These are phyloP conservation scores for Vigna unguiculata DNA, from an alignment of 306 rosid genomes.

Conservation along the genomic window DNA sequence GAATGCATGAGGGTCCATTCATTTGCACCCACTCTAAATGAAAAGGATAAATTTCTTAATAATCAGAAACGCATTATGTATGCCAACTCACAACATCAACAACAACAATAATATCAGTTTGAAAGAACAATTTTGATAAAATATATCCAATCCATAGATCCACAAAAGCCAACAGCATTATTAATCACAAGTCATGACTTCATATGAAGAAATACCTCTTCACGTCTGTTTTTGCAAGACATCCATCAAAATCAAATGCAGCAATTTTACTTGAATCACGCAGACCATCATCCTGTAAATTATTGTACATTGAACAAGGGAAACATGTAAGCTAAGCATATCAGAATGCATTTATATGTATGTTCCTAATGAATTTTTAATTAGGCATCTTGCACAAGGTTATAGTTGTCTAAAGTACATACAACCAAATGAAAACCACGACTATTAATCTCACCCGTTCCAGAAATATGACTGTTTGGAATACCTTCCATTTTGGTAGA, in stretches of 20 bases:
- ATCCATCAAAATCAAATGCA: slow-evolving; percentile 98
- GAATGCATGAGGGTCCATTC: slow-evolving; percentile 92
- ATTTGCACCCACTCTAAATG: slow-evolving; percentile 75
- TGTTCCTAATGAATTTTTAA: slow-evolving; percentile 18
- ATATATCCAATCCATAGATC: slow-evolving; percentile 28
- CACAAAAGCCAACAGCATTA: slow-evolving; percentile 16
- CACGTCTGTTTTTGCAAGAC: slow-evolving; percentile 82
- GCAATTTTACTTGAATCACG: slow-evolving; percentile 88
- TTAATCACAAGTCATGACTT: slow-evolving; percentile 32
- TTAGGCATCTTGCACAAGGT: slow-evolving; percentile 26
- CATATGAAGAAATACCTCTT: slow-evolving; percentile 51
- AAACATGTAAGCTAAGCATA: slow-evolving; percentile 14
- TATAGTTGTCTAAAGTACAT: slow-evolving; percentile 10
- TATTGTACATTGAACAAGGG: slow-evolving; percentile 31
- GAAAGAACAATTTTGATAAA: slow-evolving; percentile 22
- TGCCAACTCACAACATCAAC: neutral
- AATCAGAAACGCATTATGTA: neutral
- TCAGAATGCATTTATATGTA: slow-evolving; percentile 11
- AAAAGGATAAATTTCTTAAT: slow-evolving; percentile 22
- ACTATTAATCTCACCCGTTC: slow-evolving; percentile 69
- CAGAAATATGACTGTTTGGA: slow-evolving; percentile 80
- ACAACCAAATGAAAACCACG: slow-evolving; percentile 10
- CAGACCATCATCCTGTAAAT: slow-evolving; percentile 77
- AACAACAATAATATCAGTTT: slow-evolving; percentile 5
- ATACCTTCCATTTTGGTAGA: slow-evolving; percentile 88